Evolutionary conservation across 2,329 filamentous ascomycete genomes (phyloP), one percentile per base, ranked within the genome.

Genomic region (Nemania sp.): DNA sequence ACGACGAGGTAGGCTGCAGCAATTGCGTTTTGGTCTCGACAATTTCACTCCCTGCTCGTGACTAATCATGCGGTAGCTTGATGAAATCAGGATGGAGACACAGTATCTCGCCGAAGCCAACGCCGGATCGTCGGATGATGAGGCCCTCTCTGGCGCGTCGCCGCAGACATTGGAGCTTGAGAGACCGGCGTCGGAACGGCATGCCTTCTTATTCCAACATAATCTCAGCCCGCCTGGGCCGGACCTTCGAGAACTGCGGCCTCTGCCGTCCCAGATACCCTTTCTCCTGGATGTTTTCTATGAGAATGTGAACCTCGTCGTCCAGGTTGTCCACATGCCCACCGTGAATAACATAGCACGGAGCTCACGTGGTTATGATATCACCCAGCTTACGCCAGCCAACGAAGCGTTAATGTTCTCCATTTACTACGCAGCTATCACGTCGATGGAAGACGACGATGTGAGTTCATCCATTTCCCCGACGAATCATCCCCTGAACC

Each of bases 371-470:
- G 70, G 67, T n/a, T 57, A 69, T 34, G 69, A 75, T 25, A 64
- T 68, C 42, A 67, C 70, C 2, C 57, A 57, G 3, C 66, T 82
- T 0, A 73, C 76, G 0, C 77, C 79, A 1, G 71, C 77, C 2
- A 76, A 82, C 46, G 81, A 85, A 60, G 82, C 83, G 1, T 67
- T 87, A 45, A 71, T 85, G 69, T 85, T 86, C 66, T 75, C 83
- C 0, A 83, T 87, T 5, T 86, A 84, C 71, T 86, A 85, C 64
- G 79, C 82, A 0, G 79, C 83, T 0, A 72, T 86, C 6, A 80
- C 77, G 0, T 85, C 83, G 0, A 83, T 86, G 82, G 82, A 85
- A 10, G 81, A 83, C 3, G 81, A 84, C 0, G 83, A 86, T 69
- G 81, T 83, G 63, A 71, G 78, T 71, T 25, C 1, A 18, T 53